Evolutionary conservation across 1,284 basidiomycete genomes (phyloP), one percentile per base, ranked within the genome.

Genomic region (Ganoderma sp.): DNA sequence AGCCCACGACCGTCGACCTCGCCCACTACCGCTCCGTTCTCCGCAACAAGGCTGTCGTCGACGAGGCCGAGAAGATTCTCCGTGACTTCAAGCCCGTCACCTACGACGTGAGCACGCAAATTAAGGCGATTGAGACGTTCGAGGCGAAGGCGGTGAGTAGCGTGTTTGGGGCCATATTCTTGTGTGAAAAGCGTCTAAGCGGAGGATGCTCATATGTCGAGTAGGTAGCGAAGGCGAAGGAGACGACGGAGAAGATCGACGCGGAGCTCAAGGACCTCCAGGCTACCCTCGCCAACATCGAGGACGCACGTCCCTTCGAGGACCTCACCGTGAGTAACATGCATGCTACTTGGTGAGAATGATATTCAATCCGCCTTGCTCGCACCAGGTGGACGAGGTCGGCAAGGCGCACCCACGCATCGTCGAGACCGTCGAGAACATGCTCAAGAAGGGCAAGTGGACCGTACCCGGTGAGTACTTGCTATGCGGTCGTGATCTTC

Each of bases 401-500:
- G 90, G 92, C 74, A 87, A 91, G 73, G 97, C 98, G 63, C 93
- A 97, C 81, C 98, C 98, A 61, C 95, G 96, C 82, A 92, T 99
- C 79, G 84, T 87, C 64, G 90, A 98, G 83, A 90, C 95, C 61
- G 95, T 98, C 75, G 96, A 99, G 85, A 96, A 90, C 76, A 99
- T 99, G 96, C 82, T 99, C 77, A 92, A 94, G 89, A 98, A 99
- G 87, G 98, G 98, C 82, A 99, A 99, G 86, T 99, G 96, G 93
- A 94, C 92, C 78, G 95, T 98, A 68, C 96, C 96, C 76, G 95
- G 95, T 88, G 79, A 75, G 87, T 15, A 9, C 12, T 37, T 19
- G 2, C 37, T 25, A 14, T 14, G 25, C 62, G 32, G 14, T 61
- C 15, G 48, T 59, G 57, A 42, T 52, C 17, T 60, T 61, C 43